These are phyloP conservation scores for Cephalotrichum gorgonifer DNA, from an alignment of 2,329 filamentous ascomycete species.

Conservation along the genomic window DNA sequence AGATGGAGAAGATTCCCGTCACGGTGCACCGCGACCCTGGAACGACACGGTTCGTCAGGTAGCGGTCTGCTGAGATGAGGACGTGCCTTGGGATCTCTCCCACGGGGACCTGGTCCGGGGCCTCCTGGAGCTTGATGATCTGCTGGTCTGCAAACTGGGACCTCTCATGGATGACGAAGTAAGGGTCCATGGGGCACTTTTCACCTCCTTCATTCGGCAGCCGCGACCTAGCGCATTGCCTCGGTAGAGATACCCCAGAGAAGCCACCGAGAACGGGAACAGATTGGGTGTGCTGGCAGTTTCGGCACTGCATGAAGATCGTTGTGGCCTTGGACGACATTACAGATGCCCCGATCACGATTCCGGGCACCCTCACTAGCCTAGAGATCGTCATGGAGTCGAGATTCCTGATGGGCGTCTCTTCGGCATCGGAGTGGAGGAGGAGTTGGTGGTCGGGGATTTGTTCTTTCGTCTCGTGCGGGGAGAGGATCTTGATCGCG, in stretches of 20 bases:
- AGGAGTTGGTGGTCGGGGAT: slow-evolving; percentile 91
- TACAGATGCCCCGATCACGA: slow-evolving; percentile 93
- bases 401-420: slow-evolving; percentile 87
- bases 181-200: slow-evolving; percentile 85
- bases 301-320: slow-evolving; percentile 79
- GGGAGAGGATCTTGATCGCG: slow-evolving; percentile 87
- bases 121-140: slow-evolving; percentile 95
- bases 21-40: slow-evolving; percentile 90
- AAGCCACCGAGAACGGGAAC: slow-evolving; percentile 77
- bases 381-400: slow-evolving; percentile 88
- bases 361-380: slow-evolving; percentile 92
- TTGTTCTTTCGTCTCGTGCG: slow-evolving; percentile 50
- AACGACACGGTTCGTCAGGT: slow-evolving; percentile 89
- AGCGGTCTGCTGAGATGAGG: slow-evolving; percentile 90
- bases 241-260: slow-evolving; percentile 72
- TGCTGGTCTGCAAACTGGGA: slow-evolving; percentile 96
- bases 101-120: slow-evolving; percentile 92
- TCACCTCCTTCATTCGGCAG: slow-evolving; percentile 56
- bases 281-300: slow-evolving; percentile 62
- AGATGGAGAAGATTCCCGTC: slow-evolving; percentile 97
- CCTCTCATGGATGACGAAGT: slow-evolving; percentile 90
- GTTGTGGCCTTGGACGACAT: slow-evolving; percentile 91
- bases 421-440: slow-evolving; percentile 81
- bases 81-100: slow-evolving; percentile 93
- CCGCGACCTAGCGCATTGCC: slow-evolving; percentile 59